These are phyloP conservation scores for Paecilomyces sp. DNA, from an alignment of 2,329 filamentous ascomycete genomes.

Conservation along the genomic window DNA sequence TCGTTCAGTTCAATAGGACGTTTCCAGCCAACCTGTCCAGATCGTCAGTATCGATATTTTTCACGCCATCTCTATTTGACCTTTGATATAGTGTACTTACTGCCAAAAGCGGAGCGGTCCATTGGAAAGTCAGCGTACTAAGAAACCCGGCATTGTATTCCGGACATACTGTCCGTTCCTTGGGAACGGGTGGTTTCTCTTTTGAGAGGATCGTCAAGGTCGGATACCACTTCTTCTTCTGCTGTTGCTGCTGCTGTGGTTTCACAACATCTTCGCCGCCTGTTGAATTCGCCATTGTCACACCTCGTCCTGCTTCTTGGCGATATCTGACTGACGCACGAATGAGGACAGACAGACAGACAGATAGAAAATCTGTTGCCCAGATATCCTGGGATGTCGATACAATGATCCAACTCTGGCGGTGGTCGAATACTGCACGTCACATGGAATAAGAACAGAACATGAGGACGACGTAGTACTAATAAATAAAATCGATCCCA, in stretches of 20 bases:
- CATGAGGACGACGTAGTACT: background rate
- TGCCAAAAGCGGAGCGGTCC: slow-evolving; percentile 78
- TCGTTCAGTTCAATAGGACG: slow-evolving; percentile 72
- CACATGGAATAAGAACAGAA: background rate
- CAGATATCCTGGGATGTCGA: background rate
- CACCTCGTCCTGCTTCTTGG: background rate
- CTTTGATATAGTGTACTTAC: slow-evolving; percentile 36
- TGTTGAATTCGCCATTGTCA: background rate
- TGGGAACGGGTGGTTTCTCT: slow-evolving; percentile 44
- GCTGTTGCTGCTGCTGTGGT: background rate
- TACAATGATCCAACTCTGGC: background rate
- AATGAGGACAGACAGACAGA: background rate
- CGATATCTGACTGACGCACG: background rate
- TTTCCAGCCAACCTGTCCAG: slow-evolving; percentile 64
- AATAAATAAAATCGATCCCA: background rate
- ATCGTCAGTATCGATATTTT: slow-evolving; percentile 1
- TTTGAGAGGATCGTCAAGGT: background rate
- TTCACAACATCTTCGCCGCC: background rate
- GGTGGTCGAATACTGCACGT: background rate
- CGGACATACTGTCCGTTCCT: slow-evolving; percentile 47
- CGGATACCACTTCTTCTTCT: background rate
- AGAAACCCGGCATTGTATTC: slow-evolving; percentile 66
- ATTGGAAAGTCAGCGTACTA: slow-evolving; percentile 70
- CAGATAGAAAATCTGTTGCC: background rate
- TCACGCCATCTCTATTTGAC: background rate